These are phyloP conservation scores for Mrakia frigida DNA, from an alignment of 768 basidiomycete species.

Conservation along the genomic window DNA sequence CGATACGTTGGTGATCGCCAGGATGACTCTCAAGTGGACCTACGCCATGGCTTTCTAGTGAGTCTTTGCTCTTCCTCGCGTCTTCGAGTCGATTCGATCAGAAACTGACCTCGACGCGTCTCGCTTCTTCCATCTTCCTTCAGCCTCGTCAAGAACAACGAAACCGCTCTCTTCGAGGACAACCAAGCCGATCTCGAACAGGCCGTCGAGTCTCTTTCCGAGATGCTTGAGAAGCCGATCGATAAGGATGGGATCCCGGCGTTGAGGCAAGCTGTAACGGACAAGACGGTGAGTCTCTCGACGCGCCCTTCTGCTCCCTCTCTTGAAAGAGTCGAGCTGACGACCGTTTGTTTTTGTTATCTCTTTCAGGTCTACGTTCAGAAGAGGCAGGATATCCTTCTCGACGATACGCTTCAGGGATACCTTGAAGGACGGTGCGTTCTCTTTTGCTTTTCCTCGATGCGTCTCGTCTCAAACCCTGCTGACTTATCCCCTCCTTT, in stretches of 20 bases:
- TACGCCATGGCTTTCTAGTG: conserved; percentile 97
- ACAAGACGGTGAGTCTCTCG: conserved; percentile 68
- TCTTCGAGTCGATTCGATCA: not conserved
- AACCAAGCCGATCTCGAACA: conserved; percentile 93
- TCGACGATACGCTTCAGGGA: conserved; percentile 89
- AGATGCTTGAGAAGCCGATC: conserved; percentile 84
- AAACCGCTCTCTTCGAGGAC: conserved; percentile 94
- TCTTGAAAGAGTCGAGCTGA: conserved; percentile 12
- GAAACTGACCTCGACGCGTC: conserved; percentile 22
- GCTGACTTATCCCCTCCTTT: not conserved
- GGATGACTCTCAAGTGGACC: conserved; percentile 97
- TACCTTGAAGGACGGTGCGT: conserved; percentile 56
- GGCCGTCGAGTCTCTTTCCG: conserved; percentile 91
- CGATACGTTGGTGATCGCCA: conserved; percentile 77
- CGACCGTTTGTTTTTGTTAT: not conserved
- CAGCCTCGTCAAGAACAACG: conserved; percentile 69
- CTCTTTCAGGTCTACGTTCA: conserved; percentile 66
- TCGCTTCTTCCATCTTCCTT: not conserved
- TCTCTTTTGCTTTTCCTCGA: not conserved
- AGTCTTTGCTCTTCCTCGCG: conserved; percentile 30
- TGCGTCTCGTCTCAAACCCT: not conserved
- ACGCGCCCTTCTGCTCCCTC: not conserved
- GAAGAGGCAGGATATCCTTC: conserved; percentile 88
- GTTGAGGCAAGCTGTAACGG: conserved; percentile 85
- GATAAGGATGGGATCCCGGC: conserved; percentile 75